Base-by-base conservation (phyloP, 2,329 filamentous ascomycete genomes). In the Rhynchosporium graminicola region DNA sequence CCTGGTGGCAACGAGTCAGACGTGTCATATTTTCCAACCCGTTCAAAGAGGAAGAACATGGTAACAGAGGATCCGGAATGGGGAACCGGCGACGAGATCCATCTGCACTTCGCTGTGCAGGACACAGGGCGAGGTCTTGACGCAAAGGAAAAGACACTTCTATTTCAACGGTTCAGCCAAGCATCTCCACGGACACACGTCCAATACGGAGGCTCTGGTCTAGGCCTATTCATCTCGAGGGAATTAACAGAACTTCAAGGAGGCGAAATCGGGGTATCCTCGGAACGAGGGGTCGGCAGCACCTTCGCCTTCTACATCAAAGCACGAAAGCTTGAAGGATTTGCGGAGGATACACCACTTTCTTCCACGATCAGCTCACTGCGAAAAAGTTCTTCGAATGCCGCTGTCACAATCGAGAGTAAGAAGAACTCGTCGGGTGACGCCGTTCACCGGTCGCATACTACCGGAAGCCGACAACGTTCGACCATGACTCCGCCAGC, bases 161-260 rank as follows among this genome's bases (percentile, higher is more conserved):
- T 95, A 0, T 95, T 94, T 75, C 85, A 91, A 68, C 84, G 89
- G 28, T 95, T 95, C 73, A 87, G 89, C 7, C 91, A 95, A 76
- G 89, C 90, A 0, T 91, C 87, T n/a, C 88, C 89, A 2, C 85
- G 86, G 45, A 93, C 90, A 0, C 90, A 94, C 69, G 86, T 91
- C 15, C 87, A 91, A 68, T 93, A 94, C 67, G 91, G 91, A 13
- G 91, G 91, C 0, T 90, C 87, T 0, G 91, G 91, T 0, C 80
- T 95, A 0, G 91, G 91, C 0, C 79, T 95, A 0, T 94, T 93
- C 75, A 93, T 95, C 67, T 91, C 87, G 33, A 83, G 90, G 48
- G 86, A 91, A 62, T 80, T 95, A 9, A 91, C 89, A 0, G 90
- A 95, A 72, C 78, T 94, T 8, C 90, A 93, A 74, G 89, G 90